phyloP scores from a whole-genome alignment of 78 protist species.

The Polysphondylium violaceum region DNA sequence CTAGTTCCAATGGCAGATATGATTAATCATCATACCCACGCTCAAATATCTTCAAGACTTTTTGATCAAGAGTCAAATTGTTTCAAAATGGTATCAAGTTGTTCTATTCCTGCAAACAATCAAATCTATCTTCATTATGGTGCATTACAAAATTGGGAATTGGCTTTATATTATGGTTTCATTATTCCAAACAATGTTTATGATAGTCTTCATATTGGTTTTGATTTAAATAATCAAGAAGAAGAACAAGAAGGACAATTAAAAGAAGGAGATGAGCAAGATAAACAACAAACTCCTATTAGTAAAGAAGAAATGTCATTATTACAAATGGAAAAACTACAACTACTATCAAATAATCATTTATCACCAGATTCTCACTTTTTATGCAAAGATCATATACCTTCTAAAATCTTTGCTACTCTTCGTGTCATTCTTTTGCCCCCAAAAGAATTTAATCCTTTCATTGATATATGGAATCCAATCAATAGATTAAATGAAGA shows the following conservation, averaged over 20 bases:
- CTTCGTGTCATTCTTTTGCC: constrained; percentile 31
- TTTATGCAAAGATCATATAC: constrained; percentile 20
- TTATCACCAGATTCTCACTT: constrained; percentile 41
- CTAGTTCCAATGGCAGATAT: constrained; percentile 82
- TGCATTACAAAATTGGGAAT: constrained; percentile 74
- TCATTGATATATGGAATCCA: constrained; percentile 71
- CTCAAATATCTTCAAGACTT: constrained; percentile 58
- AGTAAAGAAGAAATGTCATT: background rate
- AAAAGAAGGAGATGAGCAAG: background rate
- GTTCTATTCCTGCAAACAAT: constrained; percentile 26
- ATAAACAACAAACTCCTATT: background rate
- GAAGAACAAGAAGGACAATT: constrained; percentile 6
- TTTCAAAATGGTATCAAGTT: constrained; percentile 51
- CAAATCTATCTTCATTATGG: constrained; percentile 76
- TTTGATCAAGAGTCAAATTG: constrained; percentile 35
- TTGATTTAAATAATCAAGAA: constrained; percentile 41
- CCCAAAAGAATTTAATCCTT: constrained; percentile 48
- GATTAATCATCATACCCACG: constrained; percentile 73
- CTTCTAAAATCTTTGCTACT: constrained; percentile 43
- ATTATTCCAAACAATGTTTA: constrained; percentile 58
- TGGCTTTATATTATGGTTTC: constrained; percentile 72
- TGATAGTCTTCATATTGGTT: constrained; percentile 61
- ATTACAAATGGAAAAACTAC: background rate
- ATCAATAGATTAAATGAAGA: constrained; percentile 39
- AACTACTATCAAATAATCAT: background rate